Base-by-base conservation (phyloP, 2,329 filamentous ascomycete genomes). In the Aspergillus sp. region DNA sequence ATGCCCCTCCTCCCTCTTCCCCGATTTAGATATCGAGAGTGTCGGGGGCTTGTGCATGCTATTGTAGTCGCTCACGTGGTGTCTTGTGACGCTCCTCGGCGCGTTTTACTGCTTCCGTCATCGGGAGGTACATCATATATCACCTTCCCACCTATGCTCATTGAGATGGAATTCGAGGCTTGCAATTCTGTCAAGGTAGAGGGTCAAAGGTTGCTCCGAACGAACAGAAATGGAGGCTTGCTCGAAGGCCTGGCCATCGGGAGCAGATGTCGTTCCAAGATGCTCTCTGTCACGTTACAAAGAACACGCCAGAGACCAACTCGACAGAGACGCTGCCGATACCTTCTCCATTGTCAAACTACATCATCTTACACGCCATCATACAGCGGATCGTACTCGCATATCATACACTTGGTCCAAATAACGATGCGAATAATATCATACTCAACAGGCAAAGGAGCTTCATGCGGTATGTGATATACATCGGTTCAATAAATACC, bases 311-410 rank as follows among this genome's bases (percentile, higher is more conserved):
- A 47, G n/a, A 47, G 1, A 21, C 19, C 5, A 19, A 47, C 1
- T 8, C 42, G 58, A 3, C 55, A 59, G 50, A 11, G 2, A 32
- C 61, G 15, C 32, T 10, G n/a, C 30, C 49, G 1, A 63, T 62
- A 42, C 67, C 62, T 60, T 70, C 58, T 82, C 85, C 0, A 73
- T 87, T 15, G 86, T 87, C 3, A 21, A 88, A 88, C 66, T 89
- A 90, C 64, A 82, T 89, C 4, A 77, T 90, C 44, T 87, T 90
- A 6, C 87, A 90, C 66, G 87, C 86, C 2, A 70, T 91, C n/a
- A 82, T 90, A 11, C 88, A 90, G 66, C 87, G 89, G 61, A 86
- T 90, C 10, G 89, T 88, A 67, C 79, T 90, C 32, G 23, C 23
- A 25, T 27, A 50, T 25, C 19, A 23, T 30, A 23, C 47, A n/a